These are phyloP conservation scores for Verticillium tricorpus DNA, from an alignment of 2,329 filamentous ascomycete species.

Conservation along the genomic window DNA sequence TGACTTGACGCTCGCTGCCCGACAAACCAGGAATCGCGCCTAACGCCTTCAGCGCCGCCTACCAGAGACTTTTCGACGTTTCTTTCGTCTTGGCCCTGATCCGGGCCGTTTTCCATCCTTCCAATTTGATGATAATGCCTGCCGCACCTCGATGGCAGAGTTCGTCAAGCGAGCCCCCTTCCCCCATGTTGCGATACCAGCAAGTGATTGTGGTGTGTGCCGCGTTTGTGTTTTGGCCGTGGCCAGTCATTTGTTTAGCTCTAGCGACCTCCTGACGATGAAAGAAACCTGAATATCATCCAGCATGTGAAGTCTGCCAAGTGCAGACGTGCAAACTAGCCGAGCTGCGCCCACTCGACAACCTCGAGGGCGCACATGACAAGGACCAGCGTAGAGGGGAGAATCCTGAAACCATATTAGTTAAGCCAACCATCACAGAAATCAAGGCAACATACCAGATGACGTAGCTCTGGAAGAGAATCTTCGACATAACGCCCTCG, in stretches of 20 bases:
- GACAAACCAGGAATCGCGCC: background rate
- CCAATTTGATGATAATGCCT: background rate
- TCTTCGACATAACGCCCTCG: slow-evolving; percentile 86
- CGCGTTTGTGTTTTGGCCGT: background rate
- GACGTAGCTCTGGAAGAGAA: slow-evolving; percentile 95
- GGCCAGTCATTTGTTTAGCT: background rate
- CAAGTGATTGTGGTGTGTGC: background rate
- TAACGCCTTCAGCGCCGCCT: background rate
- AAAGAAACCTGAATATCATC: background rate
- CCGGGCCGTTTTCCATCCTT: background rate
- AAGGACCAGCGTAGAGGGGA: slow-evolving; percentile 85
- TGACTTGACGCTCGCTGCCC: background rate
- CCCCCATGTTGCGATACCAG: background rate
- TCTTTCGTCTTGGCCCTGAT: background rate
- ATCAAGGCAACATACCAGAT: slow-evolving; percentile 64
- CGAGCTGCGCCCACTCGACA: slow-evolving; percentile 70
- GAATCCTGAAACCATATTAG: slow-evolving; percentile 58
- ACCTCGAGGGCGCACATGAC: slow-evolving; percentile 92
- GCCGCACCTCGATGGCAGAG: background rate
- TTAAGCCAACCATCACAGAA: background rate
- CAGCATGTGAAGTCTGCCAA: background rate
- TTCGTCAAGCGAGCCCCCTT: no score
- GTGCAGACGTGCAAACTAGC: background rate
- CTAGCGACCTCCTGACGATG: background rate
- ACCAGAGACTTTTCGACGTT: background rate